Evolutionary conservation across 2,329 filamentous ascomycete genomes (phyloP).

Genomic region (Mycogone perniciosa): DNA sequence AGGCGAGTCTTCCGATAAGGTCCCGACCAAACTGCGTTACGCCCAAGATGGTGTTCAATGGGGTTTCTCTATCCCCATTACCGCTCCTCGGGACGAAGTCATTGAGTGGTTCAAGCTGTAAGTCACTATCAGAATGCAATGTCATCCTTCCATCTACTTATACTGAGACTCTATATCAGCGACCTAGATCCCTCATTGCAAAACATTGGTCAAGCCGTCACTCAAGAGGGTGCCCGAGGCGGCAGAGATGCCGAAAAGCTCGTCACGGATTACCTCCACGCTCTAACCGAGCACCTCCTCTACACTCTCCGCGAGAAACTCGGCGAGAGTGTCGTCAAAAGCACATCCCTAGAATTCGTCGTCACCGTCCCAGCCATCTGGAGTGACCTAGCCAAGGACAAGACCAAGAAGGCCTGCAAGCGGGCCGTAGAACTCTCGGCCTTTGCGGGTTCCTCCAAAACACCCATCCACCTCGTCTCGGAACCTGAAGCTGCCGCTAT

Average conservation of each 20-base stretch:
- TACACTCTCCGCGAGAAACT: slow-evolving; percentile 37
- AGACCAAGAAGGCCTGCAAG: slow-evolving; percentile 39
- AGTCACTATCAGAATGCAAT: slow-evolving; percentile 15
- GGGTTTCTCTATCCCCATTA: slow-evolving; percentile 39
- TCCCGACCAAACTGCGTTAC: slow-evolving; percentile 41
- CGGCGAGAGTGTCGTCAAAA: slow-evolving; percentile 34
- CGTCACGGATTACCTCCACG: slow-evolving; percentile 42
- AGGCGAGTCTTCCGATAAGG: slow-evolving; percentile 37
- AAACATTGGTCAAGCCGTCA: slow-evolving; percentile 25
- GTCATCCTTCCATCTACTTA: background rate
- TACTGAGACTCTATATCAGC: slow-evolving; percentile 14
- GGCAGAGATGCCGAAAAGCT: slow-evolving; percentile 33
- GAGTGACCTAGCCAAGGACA: slow-evolving; percentile 46
- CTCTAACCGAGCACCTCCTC: slow-evolving; percentile 38
- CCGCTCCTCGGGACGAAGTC: slow-evolving; percentile 32
- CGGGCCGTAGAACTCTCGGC: slow-evolving; percentile 26
- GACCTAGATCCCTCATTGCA: slow-evolving; percentile 33
- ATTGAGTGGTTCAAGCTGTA: slow-evolving; percentile 46
- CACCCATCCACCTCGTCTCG: slow-evolving; percentile 36
- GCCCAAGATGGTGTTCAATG: slow-evolving; percentile 33
- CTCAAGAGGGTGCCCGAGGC: slow-evolving; percentile 21
- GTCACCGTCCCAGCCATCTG: slow-evolving; percentile 52
- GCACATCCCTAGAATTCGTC: slow-evolving; percentile 42
- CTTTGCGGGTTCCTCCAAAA: slow-evolving; percentile 14
- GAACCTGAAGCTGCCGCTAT: slow-evolving; percentile 46